Conservation (phyloP, 441 rosid species). For the Kokia cookei region DNA sequence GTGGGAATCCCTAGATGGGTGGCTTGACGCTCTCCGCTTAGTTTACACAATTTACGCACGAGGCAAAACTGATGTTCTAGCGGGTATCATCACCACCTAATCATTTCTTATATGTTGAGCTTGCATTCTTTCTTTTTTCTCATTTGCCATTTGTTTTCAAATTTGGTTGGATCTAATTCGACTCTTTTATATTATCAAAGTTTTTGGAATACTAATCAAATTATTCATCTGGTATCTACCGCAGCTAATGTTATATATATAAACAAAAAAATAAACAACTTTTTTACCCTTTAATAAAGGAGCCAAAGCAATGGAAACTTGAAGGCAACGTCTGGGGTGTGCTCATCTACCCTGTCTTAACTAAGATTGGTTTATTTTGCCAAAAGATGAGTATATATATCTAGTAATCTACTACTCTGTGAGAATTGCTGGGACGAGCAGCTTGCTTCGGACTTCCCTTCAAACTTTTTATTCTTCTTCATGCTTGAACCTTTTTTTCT, state of each 20-base stretch:
- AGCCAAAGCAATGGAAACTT: neutral
- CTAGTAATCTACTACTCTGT: neutral
- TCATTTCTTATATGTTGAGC: neutral
- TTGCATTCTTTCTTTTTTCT: neutral
- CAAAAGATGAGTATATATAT: neutral
- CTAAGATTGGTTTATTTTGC: neutral
- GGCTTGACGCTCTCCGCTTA: constrained; percentile 92
- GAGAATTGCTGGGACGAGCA: neutral
- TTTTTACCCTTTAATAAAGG: neutral
- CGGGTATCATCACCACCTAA: constrained; percentile 78
- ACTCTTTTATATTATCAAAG: constrained; percentile 1
- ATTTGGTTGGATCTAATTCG: neutral
- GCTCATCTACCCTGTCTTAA: neutral
- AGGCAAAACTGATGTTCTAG: constrained; percentile 84
- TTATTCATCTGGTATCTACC: neutral
- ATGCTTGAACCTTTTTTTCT: neutral
- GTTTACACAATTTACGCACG: constrained; percentile 85
- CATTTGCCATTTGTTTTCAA: neutral
- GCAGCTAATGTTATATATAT: neutral
- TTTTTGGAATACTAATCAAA: neutral
- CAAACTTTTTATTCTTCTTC: neutral
- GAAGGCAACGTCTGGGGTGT: neutral
- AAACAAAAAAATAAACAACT: neutral
- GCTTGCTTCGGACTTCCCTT: no score
- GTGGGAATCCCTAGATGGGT: constrained; percentile 93